These are phyloP conservation scores for Chimonanthus praecox DNA, from an alignment of 164 flowering plant species.

Conservation along the genomic window DNA sequence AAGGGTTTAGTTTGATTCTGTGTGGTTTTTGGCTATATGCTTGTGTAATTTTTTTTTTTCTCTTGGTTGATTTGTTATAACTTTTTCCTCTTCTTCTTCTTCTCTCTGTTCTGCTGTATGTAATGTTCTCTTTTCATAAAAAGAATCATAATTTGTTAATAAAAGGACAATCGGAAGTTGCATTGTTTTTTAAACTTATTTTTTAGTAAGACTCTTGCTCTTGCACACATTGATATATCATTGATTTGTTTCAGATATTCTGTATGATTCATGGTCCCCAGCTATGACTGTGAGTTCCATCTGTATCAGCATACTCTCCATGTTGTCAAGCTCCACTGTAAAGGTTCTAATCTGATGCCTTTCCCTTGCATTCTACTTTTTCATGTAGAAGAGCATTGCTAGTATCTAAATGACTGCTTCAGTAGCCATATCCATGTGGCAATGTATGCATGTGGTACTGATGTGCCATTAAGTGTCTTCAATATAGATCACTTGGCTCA, in stretches of 20 bases:
- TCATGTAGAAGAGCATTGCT: background rate
- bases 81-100: background rate
- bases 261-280: slow-evolving; percentile 97
- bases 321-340: slow-evolving; percentile 89
- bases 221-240: background rate
- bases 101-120: background rate
- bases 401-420: background rate
- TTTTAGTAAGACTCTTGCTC: background rate
- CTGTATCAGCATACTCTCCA: slow-evolving; percentile 96
- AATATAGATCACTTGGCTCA: background rate
- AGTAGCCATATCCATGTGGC: background rate
- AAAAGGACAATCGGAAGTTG: background rate
- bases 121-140: too few relatives aligned
- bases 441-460: background rate
- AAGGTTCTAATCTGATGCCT: slow-evolving; percentile 42
- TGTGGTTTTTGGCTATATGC: too few relatives aligned
- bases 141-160: too few relatives aligned
- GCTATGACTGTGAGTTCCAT: slow-evolving; percentile 96
- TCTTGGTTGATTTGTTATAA: too few relatives aligned
- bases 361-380: background rate
- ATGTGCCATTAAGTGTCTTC: background rate
- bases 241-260: slow-evolving; percentile 46
- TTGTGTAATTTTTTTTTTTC: too few relatives aligned
- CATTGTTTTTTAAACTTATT: background rate
- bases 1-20: too few relatives aligned